phyloP scores from a whole-genome alignment of 2,329 filamentous ascomycete species.

The Apiospora sp. region DNA sequence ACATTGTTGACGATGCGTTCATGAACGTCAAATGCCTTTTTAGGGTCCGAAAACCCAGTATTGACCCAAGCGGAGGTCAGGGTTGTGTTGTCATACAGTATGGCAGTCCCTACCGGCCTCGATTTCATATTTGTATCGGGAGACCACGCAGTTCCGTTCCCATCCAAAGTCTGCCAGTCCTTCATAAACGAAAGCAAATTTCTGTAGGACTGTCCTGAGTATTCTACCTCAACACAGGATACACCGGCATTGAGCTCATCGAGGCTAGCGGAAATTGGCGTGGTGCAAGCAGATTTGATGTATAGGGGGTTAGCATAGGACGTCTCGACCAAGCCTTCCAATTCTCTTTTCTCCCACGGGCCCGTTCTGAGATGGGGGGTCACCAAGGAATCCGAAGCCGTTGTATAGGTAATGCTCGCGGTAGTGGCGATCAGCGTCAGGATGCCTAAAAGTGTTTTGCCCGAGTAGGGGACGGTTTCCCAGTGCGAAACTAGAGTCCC shows the following conservation, averaged over 20 bases:
- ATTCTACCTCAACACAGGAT: constrained; percentile 74
- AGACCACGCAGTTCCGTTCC: constrained; percentile 48
- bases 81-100: constrained; percentile 77
- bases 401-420: constrained; percentile 76
- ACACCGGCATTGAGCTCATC: constrained; percentile 51
- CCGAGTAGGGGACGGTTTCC: constrained; percentile 70
- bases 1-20: constrained; percentile 76
- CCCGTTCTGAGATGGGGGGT: constrained; percentile 74
- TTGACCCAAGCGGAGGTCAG: constrained; percentile 75
- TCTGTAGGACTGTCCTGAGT: constrained; percentile 74
- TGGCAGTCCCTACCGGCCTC: constrained; percentile 67
- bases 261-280: constrained; percentile 57
- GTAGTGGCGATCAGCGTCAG: constrained; percentile 71
- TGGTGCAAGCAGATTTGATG: constrained; percentile 64
- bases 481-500: constrained; percentile 77
- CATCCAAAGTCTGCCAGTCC: constrained; percentile 60
- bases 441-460: constrained; percentile 67
- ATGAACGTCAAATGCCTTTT: constrained; percentile 55
- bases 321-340: constrained; percentile 65
- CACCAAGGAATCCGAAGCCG: constrained; percentile 78
- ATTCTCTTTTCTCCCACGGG: constrained; percentile 52
- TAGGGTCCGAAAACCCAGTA: constrained; percentile 58
- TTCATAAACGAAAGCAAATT: constrained; percentile 71
- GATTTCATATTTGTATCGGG: constrained; percentile 45
- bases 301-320: constrained; percentile 71